phyloP scores from a whole-genome alignment of 495 filamentous ascomycete species.

The Rusavskia elegans region DNA sequence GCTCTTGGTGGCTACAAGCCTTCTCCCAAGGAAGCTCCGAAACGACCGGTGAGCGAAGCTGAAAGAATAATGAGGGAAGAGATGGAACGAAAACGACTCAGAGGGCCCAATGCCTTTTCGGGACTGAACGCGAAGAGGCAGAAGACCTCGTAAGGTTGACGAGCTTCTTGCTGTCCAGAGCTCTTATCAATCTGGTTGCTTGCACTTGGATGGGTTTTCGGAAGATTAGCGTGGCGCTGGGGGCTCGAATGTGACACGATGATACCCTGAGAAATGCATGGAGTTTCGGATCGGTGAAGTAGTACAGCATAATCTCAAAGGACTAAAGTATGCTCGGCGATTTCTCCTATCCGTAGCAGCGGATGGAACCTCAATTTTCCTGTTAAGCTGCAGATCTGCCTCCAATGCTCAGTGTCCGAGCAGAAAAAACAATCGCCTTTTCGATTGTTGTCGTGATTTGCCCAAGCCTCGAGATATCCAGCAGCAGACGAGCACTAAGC shows the following conservation, averaged over 20 bases:
- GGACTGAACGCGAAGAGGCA: constrained; percentile 13
- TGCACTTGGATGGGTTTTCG: background rate
- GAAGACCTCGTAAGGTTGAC: background rate
- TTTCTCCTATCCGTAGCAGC: too few species aligned
- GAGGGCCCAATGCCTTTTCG: constrained; percentile 23
- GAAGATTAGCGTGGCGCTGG: background rate
- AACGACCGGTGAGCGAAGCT: constrained; percentile 72
- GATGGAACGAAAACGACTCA: constrained; percentile 50
- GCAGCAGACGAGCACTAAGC: background rate
- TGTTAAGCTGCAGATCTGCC: too few species aligned
- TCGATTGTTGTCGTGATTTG: too few species aligned
- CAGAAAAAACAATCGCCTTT: too few species aligned
- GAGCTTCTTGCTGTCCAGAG: constrained; percentile 3
- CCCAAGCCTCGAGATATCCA: background rate
- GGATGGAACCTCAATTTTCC: too few species aligned
- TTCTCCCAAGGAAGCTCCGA: constrained; percentile 34
- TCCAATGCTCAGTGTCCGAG: too few species aligned
- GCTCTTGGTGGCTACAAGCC: constrained; percentile 48
- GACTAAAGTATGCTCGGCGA: too few species aligned
- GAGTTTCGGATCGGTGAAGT: too few species aligned
- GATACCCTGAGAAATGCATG: background rate
- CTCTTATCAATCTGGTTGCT: background rate
- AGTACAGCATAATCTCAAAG: too few species aligned
- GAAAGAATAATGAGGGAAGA: constrained; percentile 85
- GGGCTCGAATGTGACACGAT: background rate